Percentiles rank a stretch among this genome's conserved stretches.
phyloP scores from a whole-genome alignment of 2,329 filamentous ascomycete species.

The Furcasterigmium furcatum region DNA sequence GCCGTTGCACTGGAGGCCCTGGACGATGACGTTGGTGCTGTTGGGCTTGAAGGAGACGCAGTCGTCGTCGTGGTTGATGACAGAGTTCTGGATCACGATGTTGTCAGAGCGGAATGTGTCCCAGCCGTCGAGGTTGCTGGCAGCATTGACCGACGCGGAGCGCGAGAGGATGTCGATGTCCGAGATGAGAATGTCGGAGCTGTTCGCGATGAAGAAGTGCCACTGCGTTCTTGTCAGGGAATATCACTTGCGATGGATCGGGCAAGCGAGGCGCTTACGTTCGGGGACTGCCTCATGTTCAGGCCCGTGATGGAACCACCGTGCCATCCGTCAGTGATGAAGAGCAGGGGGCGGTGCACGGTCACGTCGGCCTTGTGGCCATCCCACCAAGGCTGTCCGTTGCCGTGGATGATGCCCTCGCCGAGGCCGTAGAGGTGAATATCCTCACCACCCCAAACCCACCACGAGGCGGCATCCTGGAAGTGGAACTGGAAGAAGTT shows the following conservation, averaged over 20 bases:
- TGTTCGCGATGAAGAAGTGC: constrained; percentile 61
- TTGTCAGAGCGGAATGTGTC: constrained; percentile 59
- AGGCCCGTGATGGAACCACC: constrained; percentile 55
- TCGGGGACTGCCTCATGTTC: constrained; percentile 56
- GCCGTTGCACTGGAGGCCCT: constrained; percentile 65
- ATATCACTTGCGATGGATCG: too few species aligned
- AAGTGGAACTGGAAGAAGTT: constrained; percentile 59
- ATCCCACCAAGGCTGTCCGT: constrained; percentile 63
- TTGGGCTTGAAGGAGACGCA: constrained; percentile 76
- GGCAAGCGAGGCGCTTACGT: too few species aligned
- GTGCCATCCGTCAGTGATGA: constrained; percentile 53
- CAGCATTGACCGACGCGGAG: neutral
- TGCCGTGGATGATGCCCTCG: constrained; percentile 47
- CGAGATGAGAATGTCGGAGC: constrained; percentile 59
- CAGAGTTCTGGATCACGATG: constrained; percentile 64
- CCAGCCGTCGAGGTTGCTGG: constrained; percentile 64
- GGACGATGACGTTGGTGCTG: constrained; percentile 64
- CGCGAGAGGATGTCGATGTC: constrained; percentile 50
- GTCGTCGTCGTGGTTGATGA: constrained; percentile 64
- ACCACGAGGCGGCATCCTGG: constrained; percentile 55
- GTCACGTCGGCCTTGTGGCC: constrained; percentile 44
- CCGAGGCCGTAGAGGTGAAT: constrained; percentile 63
- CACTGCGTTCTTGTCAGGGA: too few species aligned
- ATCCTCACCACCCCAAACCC: constrained; percentile 25
- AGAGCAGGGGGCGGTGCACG: constrained; percentile 54